phyloP scores from a whole-genome alignment of 2,329 filamentous ascomycete species.

The Onygena corvina region DNA sequence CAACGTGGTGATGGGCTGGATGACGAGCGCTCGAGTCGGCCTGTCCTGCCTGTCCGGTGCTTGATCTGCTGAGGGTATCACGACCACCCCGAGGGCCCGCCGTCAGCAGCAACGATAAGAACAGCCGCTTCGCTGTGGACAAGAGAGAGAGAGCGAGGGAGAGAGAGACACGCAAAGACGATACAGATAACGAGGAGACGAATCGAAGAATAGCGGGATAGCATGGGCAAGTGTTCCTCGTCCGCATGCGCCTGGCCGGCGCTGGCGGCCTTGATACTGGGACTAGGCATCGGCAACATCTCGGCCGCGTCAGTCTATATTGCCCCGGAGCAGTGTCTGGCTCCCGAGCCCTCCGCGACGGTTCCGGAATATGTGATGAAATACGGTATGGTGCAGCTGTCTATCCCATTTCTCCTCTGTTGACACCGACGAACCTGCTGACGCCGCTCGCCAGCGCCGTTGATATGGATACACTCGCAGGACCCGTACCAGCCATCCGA shows the following conservation, averaged over 20 bases:
- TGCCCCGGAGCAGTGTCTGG: not conserved
- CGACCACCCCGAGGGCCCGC: not conserved
- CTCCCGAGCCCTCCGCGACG: constrained; percentile 1
- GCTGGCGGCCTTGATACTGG: constrained; percentile 2
- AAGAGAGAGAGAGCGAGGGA: no score
- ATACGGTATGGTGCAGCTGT: constrained; percentile 35
- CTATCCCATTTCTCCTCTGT: not conserved
- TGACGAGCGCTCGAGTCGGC: constrained; percentile 3
- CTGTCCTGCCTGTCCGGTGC: not conserved
- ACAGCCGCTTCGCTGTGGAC: no score
- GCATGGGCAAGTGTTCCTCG: not conserved
- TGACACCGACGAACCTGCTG: not conserved
- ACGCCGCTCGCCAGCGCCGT: constrained; percentile 33
- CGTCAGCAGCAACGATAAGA: no score
- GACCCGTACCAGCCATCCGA: constrained; percentile 42
- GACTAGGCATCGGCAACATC: not conserved
- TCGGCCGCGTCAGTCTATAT: not conserved
- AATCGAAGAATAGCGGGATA: not conserved
- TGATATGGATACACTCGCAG: constrained; percentile 40
- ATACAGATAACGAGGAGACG: not conserved
- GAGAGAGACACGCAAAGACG: no score
- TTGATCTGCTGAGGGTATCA: constrained; percentile 4
- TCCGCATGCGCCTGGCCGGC: not conserved
- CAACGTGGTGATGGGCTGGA: constrained; percentile 4
- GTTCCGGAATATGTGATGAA: constrained; percentile 37